A percentile compares a stretch with the other conserved stretches of the same genome.
Conservation (phyloP, 2,329 filamentous ascomycete genomes). For the Aspergillus fumigatiaffinis region DNA sequence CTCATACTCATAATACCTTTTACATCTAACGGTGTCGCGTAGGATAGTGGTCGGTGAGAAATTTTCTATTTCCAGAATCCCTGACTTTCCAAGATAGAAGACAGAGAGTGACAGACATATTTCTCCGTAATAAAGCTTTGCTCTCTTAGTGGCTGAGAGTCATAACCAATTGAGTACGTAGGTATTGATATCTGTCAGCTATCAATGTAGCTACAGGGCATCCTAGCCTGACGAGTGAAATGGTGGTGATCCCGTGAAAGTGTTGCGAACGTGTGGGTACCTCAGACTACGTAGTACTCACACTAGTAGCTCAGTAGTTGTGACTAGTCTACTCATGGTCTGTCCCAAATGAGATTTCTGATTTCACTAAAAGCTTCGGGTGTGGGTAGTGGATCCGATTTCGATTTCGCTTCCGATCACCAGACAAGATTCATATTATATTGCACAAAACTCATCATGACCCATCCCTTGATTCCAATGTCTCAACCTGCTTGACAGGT, state of each 20-base stretch:
- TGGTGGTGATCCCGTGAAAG: conserved; percentile 9
- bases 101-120: not conserved
- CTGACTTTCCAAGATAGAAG: too few species aligned
- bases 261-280: conserved; percentile 15
- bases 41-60: too few species aligned
- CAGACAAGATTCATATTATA: not conserved
- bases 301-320: not conserved
- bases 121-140: not conserved
- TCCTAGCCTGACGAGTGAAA: conserved; percentile 7
- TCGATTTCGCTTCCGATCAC: not conserved
- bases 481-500: not conserved
- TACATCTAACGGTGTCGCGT: too few species aligned
- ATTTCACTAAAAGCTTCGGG: not conserved
- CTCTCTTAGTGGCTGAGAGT: not conserved
- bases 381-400: not conserved
- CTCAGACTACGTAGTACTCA: not conserved
- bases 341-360: conserved; percentile 8
- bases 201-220: not conserved
- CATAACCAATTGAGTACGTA: not conserved
- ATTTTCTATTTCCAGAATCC: too few species aligned
- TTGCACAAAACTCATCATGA: not conserved
- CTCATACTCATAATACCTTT: too few species aligned
- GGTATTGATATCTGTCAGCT: not conserved
- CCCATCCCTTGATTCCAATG: not conserved
- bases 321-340: conserved; percentile 1